These are phyloP conservation scores for Euphorbia lathyris DNA, from an alignment of 345 rosid genomes.

Conservation along the genomic window DNA sequence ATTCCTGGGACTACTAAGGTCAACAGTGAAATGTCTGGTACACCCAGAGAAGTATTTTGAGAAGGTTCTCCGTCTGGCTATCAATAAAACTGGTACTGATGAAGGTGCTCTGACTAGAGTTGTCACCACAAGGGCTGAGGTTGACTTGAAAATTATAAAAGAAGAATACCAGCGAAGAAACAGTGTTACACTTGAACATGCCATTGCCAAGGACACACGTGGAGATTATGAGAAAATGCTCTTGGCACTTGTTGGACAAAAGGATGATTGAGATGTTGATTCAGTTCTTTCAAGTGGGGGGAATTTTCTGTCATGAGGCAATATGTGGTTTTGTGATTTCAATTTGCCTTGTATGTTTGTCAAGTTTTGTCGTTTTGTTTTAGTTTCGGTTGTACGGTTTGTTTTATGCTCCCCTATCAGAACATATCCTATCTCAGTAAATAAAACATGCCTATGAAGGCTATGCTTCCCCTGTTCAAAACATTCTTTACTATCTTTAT, in stretches of 20 bases:
- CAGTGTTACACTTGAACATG: constrained; percentile 53
- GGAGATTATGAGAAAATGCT: constrained; percentile 73
- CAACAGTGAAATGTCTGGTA: constrained; percentile 58
- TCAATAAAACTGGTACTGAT: constrained; percentile 69
- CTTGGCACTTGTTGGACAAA: constrained; percentile 54
- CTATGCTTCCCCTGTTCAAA: background rate
- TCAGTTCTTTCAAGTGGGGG: background rate
- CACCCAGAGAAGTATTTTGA: constrained; percentile 59
- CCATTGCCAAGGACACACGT: constrained; percentile 57
- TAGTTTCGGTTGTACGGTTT: background rate
- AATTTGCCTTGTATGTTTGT: background rate
- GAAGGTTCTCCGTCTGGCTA: constrained; percentile 61
- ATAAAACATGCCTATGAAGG: background rate
- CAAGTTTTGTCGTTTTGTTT: background rate
- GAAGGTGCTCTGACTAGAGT: constrained; percentile 81
- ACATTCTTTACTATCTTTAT: background rate
- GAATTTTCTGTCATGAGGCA: background rate
- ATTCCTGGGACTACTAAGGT: constrained; percentile 56
- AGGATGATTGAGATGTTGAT: constrained; percentile 38
- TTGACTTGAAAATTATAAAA: constrained; percentile 57
- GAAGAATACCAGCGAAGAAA: constrained; percentile 61
- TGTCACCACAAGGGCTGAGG: constrained; percentile 74
- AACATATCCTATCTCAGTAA: background rate
- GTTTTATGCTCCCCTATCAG: background rate
- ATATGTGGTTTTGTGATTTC: constrained; percentile 1